These are phyloP conservation scores for Gossypium schwendimanii DNA, from an alignment of 441 rosid genomes.

Conservation along the genomic window DNA sequence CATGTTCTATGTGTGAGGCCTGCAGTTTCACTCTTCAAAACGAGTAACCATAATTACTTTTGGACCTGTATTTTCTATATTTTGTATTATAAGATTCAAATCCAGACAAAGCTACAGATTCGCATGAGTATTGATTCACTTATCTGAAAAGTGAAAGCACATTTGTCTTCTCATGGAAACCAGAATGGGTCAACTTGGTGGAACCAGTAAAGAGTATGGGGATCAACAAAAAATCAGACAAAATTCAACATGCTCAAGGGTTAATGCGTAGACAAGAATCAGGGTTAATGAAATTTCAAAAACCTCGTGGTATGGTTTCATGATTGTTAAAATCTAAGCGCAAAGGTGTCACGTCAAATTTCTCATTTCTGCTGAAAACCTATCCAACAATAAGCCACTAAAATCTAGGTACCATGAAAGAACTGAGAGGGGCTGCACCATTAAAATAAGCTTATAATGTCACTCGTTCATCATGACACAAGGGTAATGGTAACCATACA, in stretches of 20 bases:
- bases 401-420: not conserved
- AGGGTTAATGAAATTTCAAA: not conserved
- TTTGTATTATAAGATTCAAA: not conserved
- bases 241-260: too few species aligned
- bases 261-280: too few species aligned
- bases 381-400: not conserved
- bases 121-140: not conserved
- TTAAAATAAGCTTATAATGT: not conserved
- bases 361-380: not conserved
- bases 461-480: not conserved
- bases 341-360: not conserved
- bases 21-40: not conserved
- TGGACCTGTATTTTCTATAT: not conserved
- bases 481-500: not conserved
- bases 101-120: not conserved
- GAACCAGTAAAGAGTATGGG: not conserved
- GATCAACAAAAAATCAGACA: not conserved
- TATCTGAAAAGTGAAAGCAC: not conserved
- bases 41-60: not conserved
- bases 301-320: not conserved
- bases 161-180: not conserved
- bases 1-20: not conserved
- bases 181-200: not conserved
- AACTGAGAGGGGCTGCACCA: not conserved
- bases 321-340: not conserved